phyloP scores from a whole-genome alignment of 768 basidiomycete species.

The Hypholoma fasciculare region DNA sequence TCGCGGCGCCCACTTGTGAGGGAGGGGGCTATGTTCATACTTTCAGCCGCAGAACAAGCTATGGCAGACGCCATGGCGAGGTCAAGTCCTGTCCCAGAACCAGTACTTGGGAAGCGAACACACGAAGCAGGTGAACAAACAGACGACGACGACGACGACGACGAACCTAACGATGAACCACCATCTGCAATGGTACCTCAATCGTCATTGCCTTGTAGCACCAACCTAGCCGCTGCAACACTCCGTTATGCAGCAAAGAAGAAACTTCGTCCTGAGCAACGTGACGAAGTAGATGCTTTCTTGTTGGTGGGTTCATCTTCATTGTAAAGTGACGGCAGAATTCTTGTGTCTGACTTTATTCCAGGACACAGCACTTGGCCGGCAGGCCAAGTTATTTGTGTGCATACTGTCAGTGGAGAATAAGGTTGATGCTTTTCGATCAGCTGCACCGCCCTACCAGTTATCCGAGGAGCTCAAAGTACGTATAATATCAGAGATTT shows the following conservation, averaged over 20 bases:
- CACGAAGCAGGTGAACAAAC: neutral
- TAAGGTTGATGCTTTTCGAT: constrained; percentile 11
- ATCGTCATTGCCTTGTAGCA: neutral
- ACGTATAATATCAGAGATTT: constrained; percentile 3
- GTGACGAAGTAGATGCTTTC: constrained; percentile 5
- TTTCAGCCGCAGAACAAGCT: constrained; percentile 3
- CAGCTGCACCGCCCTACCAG: constrained; percentile 13
- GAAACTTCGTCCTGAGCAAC: constrained; percentile 10
- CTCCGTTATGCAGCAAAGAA: constrained; percentile 4
- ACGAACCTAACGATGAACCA: neutral
- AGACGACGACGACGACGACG: constrained; percentile 1
- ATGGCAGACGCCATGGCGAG: constrained; percentile 5
- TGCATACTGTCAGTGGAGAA: constrained; percentile 10
- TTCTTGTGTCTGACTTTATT: too few species aligned
- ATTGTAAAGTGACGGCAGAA: too few species aligned
- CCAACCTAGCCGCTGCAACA: constrained; percentile 4
- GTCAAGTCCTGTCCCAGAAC: constrained; percentile 5
- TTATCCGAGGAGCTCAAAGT: constrained; percentile 13
- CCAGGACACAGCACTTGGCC: constrained; percentile 8
- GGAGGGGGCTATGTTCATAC: constrained; percentile 2
- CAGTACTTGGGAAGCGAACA: neutral
- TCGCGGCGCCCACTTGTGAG: constrained; percentile 5
- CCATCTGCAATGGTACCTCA: neutral
- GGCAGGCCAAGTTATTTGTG: constrained; percentile 14
- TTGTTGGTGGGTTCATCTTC: constrained; percentile 4